Conservation (phyloP, 192 early-diverging fungal species). For the Entomortierella parvispora region DNA sequence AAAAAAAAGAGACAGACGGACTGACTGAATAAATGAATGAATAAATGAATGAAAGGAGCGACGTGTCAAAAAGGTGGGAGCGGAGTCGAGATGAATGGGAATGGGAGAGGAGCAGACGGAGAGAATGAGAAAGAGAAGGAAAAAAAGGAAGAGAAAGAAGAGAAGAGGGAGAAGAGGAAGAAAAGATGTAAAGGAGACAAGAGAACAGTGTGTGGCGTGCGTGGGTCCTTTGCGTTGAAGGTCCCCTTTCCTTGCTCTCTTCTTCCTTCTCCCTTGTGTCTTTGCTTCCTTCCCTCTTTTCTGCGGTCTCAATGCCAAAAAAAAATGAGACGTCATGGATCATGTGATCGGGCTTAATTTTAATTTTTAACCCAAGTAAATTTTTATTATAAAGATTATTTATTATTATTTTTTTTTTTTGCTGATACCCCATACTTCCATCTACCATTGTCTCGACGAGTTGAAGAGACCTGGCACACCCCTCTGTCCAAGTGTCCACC, state of each 20-base stretch:
- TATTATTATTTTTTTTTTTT: too few species aligned
- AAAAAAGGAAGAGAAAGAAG: not conserved
- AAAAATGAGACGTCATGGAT: too few species aligned
- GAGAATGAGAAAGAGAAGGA: not conserved
- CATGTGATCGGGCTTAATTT: too few species aligned
- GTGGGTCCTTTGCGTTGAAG: too few species aligned
- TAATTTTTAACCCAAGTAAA: too few species aligned
- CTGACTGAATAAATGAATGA: not conserved
- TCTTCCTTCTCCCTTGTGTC: not conserved
- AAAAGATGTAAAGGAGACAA: conserved; percentile 2
- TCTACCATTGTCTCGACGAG: too few species aligned
- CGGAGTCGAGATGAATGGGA: not conserved
- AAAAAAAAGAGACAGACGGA: not conserved
- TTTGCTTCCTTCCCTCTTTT: not conserved
- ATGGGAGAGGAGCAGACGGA: not conserved
- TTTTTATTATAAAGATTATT: too few species aligned
- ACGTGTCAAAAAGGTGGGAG: not conserved
- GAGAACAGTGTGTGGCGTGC: not conserved
- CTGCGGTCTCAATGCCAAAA: too few species aligned
- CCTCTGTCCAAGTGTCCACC: too few species aligned
- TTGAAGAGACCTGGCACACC: too few species aligned
- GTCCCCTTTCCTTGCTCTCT: not conserved
- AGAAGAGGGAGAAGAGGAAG: not conserved
- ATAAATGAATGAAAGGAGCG: not conserved
- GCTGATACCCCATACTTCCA: too few species aligned